These are phyloP conservation scores for Salvia miltiorrhiza DNA, from an alignment of 257 asterid species.

Conservation along the genomic window DNA sequence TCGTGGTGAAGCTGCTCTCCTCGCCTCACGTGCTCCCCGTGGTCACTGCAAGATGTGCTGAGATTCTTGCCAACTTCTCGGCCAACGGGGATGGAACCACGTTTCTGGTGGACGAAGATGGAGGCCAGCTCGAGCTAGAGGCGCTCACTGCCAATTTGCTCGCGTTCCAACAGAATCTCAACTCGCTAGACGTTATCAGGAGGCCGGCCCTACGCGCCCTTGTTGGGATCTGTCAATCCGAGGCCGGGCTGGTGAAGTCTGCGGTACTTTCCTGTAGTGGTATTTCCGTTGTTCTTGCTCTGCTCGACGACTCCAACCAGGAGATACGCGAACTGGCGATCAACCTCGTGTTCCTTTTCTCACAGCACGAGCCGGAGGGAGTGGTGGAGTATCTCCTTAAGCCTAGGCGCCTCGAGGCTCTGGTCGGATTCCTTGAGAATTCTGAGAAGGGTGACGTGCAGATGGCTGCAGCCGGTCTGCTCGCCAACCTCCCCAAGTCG, in stretches of 20 bases:
- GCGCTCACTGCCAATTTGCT: slow-evolving; percentile 35
- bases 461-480: slow-evolving; percentile 62
- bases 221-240: slow-evolving; percentile 51
- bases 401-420: slow-evolving; percentile 54
- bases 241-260: slow-evolving; percentile 47
- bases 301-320: slow-evolving; percentile 54
- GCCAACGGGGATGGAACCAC: slow-evolving; percentile 46
- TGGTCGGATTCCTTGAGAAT: slow-evolving; percentile 57
- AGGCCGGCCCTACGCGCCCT: slow-evolving; percentile 52
- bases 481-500: slow-evolving; percentile 64
- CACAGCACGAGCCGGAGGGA: slow-evolving; percentile 63
- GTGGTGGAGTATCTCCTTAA: slow-evolving; percentile 59
- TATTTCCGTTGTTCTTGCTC: slow-evolving; percentile 46
- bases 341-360: slow-evolving; percentile 52
- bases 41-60: slow-evolving; percentile 41
- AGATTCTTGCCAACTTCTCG: slow-evolving; percentile 49
- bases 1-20: slow-evolving; percentile 34
- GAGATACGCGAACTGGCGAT: slow-evolving; percentile 57
- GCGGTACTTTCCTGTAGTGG: slow-evolving; percentile 58
- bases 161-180: slow-evolving; percentile 47
- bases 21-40: slow-evolving; percentile 31
- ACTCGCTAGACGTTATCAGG: slow-evolving; percentile 33
- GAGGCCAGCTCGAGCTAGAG: slow-evolving; percentile 36
- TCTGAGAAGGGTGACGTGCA: slow-evolving; percentile 47
- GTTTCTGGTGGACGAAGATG: slow-evolving; percentile 41